Evolutionary conservation across 176 grass and related monocot genomes (phyloP), one percentile per base, ranked within the genome.

Genomic region (Juncus inflexus): DNA sequence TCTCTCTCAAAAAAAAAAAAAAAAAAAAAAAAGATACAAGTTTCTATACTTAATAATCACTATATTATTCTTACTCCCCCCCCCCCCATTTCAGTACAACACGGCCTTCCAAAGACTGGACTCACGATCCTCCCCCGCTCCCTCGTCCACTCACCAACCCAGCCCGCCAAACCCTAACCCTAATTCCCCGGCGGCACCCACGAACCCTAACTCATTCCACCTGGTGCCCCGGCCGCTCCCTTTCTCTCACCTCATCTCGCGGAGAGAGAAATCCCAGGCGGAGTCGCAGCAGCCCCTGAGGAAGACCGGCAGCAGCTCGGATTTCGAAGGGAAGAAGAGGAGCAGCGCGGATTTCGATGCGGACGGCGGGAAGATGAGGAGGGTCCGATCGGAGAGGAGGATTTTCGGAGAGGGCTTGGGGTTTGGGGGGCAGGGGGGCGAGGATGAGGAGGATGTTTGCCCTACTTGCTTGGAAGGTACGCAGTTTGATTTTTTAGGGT

Each of bases 401-500:
- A 65, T 84, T 43, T 95, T 71, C 71, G 85, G 64, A 28, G 69
- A 50, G 72, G 75, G 67, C 78, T 87, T 72, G 72, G 75, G 67
- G 75, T 87, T 72, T 67, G 64, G 77, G 4, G 68, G 60, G 50
- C 67, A 76, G 6, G 73, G 70, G 6, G 73, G 70, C 79, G 90
- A 83, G 64, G 90, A 95, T 59, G 86, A 90, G 60, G 90, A 95
- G 75, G 90, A 95, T 72, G 80, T 90, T 40, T 95, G 90, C 68
- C 90, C 90, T 69, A 95, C 90, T 69, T 95, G 90, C 57, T 77
- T 95, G 15, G 90, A 95, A 84, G 86, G 90, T 95, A 81, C 40
- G 76, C 74, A 4, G 52, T 60, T 19, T 59, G 45, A 6, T 5
- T 40, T 40, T 58, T 58, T 52, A 52, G 9, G 12, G 49, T 57